A percentile compares a stretch with the other conserved stretches of the same genome.
These are phyloP conservation scores for Melampsora allii-populina DNA, from an alignment of 1,284 basidiomycete species.

Conservation along the genomic window DNA sequence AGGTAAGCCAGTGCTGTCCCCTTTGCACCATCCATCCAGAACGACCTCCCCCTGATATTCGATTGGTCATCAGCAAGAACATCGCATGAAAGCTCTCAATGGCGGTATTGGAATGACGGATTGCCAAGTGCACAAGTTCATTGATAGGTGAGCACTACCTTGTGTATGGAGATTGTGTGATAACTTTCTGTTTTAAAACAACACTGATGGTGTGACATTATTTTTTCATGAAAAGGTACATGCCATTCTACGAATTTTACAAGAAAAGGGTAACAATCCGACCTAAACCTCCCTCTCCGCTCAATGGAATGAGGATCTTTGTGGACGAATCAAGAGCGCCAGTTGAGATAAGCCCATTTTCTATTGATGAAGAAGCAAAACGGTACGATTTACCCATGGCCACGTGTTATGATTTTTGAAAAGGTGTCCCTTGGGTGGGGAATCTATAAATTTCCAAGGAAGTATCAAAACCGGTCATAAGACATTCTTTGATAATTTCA, in stretches of 20 bases:
- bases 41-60: not conserved
- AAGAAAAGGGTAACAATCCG: not conserved
- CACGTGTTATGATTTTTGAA: too few species aligned
- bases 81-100: constrained; percentile 24
- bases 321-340: not conserved
- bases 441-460: too few species aligned
- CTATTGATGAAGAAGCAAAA: too few species aligned
- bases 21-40: not conserved
- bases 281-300: not conserved
- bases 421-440: too few species aligned
- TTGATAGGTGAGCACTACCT: not conserved
- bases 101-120: constrained; percentile 34
- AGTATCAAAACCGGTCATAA: too few species aligned
- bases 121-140: constrained; percentile 12
- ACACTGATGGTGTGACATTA: not conserved
- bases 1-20: constrained; percentile 8
- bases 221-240: not conserved
- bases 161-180: not conserved
- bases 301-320: not conserved
- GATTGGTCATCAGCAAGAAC: constrained; percentile 16
- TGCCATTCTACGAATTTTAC: constrained; percentile 2
- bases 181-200: not conserved
- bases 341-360: not conserved
- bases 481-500: too few species aligned
- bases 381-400: too few species aligned